Conservation (phyloP, 345 rosid genomes). For the Moringa oleifera region DNA sequence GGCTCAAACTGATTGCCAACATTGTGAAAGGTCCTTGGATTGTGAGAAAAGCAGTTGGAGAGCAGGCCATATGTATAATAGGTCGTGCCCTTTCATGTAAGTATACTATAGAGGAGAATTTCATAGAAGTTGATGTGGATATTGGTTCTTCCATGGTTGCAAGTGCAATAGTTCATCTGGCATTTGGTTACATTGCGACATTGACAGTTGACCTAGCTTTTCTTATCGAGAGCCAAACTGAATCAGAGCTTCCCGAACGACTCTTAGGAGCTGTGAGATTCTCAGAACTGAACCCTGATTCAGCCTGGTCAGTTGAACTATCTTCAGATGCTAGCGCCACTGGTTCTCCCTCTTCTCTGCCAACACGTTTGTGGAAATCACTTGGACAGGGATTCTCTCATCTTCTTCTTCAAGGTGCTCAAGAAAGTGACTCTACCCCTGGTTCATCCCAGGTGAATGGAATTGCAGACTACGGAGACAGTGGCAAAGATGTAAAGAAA, state of each 20-base stretch:
- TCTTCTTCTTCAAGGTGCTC: constrained; percentile 53
- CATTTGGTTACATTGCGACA: constrained; percentile 79
- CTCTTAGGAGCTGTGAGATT: constrained; percentile 78
- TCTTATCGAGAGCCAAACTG: constrained; percentile 73
- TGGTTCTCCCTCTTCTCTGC: constrained; percentile 39
- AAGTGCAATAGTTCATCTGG: constrained; percentile 86
- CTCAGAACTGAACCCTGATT: constrained; percentile 64
- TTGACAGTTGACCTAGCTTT: constrained; percentile 92
- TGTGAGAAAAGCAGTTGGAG: constrained; percentile 93
- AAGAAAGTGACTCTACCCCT: constrained; percentile 31
- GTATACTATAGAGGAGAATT: constrained; percentile 41
- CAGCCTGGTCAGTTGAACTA: constrained; percentile 42
- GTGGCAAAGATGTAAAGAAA: constrained; percentile 30
- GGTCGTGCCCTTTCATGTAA: constrained; percentile 83
- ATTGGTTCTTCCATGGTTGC: constrained; percentile 97
- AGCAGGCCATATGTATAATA: constrained; percentile 89
- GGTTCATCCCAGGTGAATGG: constrained; percentile 30
- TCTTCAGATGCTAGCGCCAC: constrained; percentile 19
- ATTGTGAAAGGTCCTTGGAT: constrained; percentile 97
- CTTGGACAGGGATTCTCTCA: constrained; percentile 74
- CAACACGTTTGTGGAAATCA: constrained; percentile 75
- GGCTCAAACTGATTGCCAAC: constrained; percentile 93
- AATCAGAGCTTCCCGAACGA: constrained; percentile 83
- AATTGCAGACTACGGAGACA: constrained; percentile 22
- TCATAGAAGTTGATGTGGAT: constrained; percentile 83